Evolutionary conservation across 1,284 basidiomycete species (phyloP).

Genomic region (Fomitiporia mediterranea): DNA sequence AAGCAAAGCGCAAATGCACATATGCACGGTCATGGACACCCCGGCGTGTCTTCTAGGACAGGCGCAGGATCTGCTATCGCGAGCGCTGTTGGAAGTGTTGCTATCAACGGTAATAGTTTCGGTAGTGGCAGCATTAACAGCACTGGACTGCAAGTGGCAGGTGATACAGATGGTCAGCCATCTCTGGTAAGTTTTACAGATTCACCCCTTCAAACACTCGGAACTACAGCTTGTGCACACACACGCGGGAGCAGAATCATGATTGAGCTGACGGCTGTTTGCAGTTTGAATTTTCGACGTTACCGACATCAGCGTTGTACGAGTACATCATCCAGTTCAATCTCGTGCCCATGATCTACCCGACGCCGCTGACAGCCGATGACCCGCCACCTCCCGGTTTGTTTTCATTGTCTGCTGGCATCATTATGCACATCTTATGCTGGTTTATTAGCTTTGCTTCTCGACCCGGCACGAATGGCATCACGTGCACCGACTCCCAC

Average conservation of each 20-base stretch:
- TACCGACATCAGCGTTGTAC: conserved; percentile 56
- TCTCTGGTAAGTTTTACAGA: conserved; percentile 12
- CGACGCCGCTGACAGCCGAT: conserved; percentile 57
- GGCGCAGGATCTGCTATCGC: neutral
- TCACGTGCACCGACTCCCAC: conserved; percentile 47
- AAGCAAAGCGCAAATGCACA: neutral
- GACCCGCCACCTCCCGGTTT: conserved; percentile 73
- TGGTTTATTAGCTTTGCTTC: conserved; percentile 46
- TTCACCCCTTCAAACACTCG: neutral
- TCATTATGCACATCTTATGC: too few species aligned
- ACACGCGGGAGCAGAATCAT: neutral
- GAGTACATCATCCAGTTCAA: conserved; percentile 67
- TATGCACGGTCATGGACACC: neutral
- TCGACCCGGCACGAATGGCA: conserved; percentile 41
- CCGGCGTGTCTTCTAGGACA: neutral
- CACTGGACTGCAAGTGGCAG: neutral
- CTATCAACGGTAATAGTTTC: neutral
- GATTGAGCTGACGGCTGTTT: neutral
- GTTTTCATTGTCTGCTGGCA: too few species aligned
- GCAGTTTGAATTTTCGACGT: conserved; percentile 67
- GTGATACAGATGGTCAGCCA: conserved; percentile 12
- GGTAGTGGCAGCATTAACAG: neutral
- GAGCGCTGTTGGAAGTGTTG: neutral
- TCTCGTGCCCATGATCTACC: conserved; percentile 61
- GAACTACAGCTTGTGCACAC: neutral